Conservation (phyloP, 176 grass and related monocot species). For the Phoenix roebelenii region DNA sequence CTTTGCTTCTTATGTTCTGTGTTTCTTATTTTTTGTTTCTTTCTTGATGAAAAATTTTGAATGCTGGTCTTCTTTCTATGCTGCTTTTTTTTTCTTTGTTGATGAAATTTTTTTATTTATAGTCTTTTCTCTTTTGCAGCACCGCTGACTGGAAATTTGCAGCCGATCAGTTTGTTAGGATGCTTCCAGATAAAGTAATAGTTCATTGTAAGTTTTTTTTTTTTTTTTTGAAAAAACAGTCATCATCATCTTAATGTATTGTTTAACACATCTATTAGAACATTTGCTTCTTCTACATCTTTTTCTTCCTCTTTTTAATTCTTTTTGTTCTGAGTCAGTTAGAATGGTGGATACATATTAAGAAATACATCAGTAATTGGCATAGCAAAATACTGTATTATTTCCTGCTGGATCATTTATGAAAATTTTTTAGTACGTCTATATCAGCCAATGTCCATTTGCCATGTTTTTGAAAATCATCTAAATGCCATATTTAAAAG, state of each 20-base stretch:
- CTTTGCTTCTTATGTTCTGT: background rate
- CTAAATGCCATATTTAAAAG: too few relatives aligned
- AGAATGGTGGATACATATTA: too few relatives aligned
- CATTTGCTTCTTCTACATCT: background rate
- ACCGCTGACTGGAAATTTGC: conserved; percentile 70
- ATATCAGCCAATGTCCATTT: too few relatives aligned
- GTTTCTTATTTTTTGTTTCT: conserved; percentile 16
- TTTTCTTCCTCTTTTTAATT: too few relatives aligned
- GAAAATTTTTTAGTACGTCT: too few relatives aligned
- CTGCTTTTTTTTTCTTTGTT: conserved; percentile 9
- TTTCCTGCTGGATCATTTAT: too few relatives aligned
- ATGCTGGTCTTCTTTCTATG: background rate
- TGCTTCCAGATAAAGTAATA: conserved; percentile 60
- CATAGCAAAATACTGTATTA: too few relatives aligned
- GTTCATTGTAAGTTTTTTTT: conserved; percentile 72
- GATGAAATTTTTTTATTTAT: background rate
- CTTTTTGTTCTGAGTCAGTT: too few relatives aligned
- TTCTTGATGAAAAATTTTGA: background rate
- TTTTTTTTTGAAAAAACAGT: background rate
- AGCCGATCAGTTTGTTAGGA: conserved; percentile 54
- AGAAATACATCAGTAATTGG: too few relatives aligned
- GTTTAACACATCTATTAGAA: too few relatives aligned
- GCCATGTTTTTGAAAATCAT: too few relatives aligned
- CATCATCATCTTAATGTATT: too few relatives aligned
- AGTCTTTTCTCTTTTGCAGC: conserved; percentile 33